phyloP scores from a whole-genome alignment of 768 basidiomycete genomes.

The Pleurotus tuoliensis region DNA sequence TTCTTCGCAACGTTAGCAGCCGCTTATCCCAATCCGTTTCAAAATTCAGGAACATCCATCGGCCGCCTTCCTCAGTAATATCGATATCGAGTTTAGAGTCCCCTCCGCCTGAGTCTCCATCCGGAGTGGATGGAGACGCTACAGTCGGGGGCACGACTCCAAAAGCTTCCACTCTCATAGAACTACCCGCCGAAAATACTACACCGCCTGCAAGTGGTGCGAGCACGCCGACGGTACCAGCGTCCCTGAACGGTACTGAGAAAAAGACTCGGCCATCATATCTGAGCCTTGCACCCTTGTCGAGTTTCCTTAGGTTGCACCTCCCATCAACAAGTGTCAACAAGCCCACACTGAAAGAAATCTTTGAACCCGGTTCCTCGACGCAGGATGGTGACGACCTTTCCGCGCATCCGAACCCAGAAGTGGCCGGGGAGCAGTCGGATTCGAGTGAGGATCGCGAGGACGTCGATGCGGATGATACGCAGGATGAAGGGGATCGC shows the following conservation, averaged over 20 bases:
- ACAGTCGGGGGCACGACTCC: constrained; percentile 23
- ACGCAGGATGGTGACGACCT: neutral
- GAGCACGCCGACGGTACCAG: constrained; percentile 49
- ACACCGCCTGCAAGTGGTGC: constrained; percentile 52
- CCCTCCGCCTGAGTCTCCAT: constrained; percentile 21
- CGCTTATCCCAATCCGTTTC: neutral
- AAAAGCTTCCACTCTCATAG: constrained; percentile 25
- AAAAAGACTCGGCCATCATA: constrained; percentile 40
- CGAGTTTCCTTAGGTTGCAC: constrained; percentile 29
- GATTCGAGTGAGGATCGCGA: neutral
- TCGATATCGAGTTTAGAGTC: constrained; percentile 10
- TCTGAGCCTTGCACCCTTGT: constrained; percentile 59
- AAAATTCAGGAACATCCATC: neutral
- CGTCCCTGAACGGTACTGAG: constrained; percentile 9
- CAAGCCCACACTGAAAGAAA: constrained; percentile 12
- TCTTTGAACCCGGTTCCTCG: neutral
- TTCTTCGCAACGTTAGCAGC: too few species aligned
- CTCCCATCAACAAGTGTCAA: constrained; percentile 7
- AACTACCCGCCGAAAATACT: constrained; percentile 24
- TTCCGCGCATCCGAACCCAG: neutral
- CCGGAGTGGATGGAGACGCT: constrained; percentile 15
- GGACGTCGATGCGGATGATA: constrained; percentile 8
- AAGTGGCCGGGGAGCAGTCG: neutral
- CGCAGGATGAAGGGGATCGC: constrained; percentile 37
- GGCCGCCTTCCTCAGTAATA: constrained; percentile 1